Conservation (phyloP, 495 filamentous ascomycete genomes). For the Podospora comata region DNA sequence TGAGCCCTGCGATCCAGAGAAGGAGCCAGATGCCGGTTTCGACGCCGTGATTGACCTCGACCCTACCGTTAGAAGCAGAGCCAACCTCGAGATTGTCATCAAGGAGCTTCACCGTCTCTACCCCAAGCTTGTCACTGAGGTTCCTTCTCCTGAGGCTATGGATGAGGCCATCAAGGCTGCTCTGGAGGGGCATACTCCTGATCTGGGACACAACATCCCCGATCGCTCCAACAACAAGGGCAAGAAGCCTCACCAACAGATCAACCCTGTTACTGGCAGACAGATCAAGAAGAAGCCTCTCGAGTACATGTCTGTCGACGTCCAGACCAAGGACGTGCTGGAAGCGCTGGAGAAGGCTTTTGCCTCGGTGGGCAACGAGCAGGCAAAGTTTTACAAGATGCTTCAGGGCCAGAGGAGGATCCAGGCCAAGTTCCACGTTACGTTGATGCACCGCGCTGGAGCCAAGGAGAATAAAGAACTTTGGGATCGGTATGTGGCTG, state of each 20-base stretch:
- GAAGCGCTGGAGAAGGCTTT: slow-evolving; percentile 68
- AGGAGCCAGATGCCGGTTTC: slow-evolving; percentile 69
- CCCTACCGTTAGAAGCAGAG: slow-evolving; percentile 67
- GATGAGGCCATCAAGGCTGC: slow-evolving; percentile 76
- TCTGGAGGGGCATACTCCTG: slow-evolving; percentile 73
- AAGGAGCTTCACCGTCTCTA: slow-evolving; percentile 64
- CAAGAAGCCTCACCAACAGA: slow-evolving; percentile 39
- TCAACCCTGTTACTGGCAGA: slow-evolving; percentile 25
- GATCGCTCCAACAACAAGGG: slow-evolving; percentile 41
- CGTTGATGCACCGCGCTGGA: slow-evolving; percentile 76
- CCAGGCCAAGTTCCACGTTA: slow-evolving; percentile 88
- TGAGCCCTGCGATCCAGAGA: slow-evolving; percentile 63
- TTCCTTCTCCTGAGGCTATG: slow-evolving; percentile 70
- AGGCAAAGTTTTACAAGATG: slow-evolving; percentile 66
- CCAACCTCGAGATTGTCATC: slow-evolving; percentile 82
- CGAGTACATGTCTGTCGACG: slow-evolving; percentile 77
- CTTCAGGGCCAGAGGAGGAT: slow-evolving; percentile 70
- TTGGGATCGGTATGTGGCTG: slow-evolving; percentile 63
- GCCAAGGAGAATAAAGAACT: slow-evolving; percentile 57
- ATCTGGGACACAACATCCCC: slow-evolving; percentile 69
- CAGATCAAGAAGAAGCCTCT: slow-evolving; percentile 52
- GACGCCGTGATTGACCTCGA: slow-evolving; percentile 84
- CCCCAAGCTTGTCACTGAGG: slow-evolving; percentile 66
- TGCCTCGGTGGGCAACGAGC: slow-evolving; percentile 42
- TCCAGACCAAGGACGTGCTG: slow-evolving; percentile 57